These are phyloP conservation scores for Pythium phragmiticola DNA, from an alignment of 352 stramenopile species.

Conservation along the genomic window DNA sequence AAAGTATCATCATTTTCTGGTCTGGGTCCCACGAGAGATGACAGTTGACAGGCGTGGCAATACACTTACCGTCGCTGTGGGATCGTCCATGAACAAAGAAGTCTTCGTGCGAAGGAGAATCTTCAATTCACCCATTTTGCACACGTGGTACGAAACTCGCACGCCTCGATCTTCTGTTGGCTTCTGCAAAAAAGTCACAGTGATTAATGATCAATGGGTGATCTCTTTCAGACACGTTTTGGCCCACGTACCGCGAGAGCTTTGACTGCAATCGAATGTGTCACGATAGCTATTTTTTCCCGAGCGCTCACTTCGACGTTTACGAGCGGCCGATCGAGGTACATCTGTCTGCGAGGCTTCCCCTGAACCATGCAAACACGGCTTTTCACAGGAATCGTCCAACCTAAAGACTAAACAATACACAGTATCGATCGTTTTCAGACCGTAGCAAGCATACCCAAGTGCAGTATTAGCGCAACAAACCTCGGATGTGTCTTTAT, in stretches of 20 bases:
- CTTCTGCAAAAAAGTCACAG: background rate
- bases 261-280: conserved; percentile 31
- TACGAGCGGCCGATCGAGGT: conserved; percentile 45
- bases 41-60: background rate
- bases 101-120: conserved; percentile 63
- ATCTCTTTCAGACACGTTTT: conserved; percentile 7
- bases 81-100: conserved; percentile 28
- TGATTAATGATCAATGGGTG: conserved; percentile 13
- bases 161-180: conserved; percentile 2
- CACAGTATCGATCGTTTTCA: background rate
- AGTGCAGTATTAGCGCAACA: background rate
- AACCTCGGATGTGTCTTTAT: conserved; percentile 28
- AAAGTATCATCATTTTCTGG: background rate
- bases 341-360: conserved; percentile 46
- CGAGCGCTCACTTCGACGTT: conserved; percentile 24
- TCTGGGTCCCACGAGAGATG: background rate
- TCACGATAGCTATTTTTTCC: conserved; percentile 24
- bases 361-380: conserved; percentile 35
- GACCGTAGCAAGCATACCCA: background rate
- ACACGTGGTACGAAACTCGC: conserved; percentile 60
- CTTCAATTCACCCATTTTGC: conserved; percentile 49
- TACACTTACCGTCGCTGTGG: conserved; percentile 3
- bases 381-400: conserved; percentile 61
- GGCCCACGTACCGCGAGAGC: conserved; percentile 31
- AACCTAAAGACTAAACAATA: conserved; percentile 34